Percentiles rank a stretch among this genome's conserved stretches.
Conservation (phyloP, 495 filamentous ascomycete species). For the Aspergillus affinis region DNA sequence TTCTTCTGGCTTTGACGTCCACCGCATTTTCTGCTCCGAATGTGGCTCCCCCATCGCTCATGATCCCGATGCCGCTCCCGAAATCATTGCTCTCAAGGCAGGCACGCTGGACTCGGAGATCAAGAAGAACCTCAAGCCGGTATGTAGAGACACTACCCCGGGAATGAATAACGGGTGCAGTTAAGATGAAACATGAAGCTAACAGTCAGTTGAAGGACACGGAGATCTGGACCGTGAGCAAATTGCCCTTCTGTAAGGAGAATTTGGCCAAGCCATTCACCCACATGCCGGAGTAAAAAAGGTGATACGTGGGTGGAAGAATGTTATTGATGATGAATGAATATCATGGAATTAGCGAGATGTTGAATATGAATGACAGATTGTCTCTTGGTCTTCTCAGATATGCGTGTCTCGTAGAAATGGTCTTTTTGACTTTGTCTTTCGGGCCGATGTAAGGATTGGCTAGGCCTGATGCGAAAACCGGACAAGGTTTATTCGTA, state of each 20-base stretch:
- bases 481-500: not conserved
- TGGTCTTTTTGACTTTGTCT: not conserved
- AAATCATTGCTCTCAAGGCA: constrained; percentile 69
- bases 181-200: not conserved
- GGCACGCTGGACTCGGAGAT: constrained; percentile 60
- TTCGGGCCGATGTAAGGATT: not conserved
- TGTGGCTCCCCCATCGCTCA: constrained; percentile 70
- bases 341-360: not conserved
- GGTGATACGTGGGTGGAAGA: constrained; percentile 6
- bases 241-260: constrained; percentile 69
- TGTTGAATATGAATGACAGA: not conserved
- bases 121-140: constrained; percentile 68
- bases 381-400: not conserved
- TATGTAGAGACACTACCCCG: constrained; percentile 22
- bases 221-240: constrained; percentile 68
- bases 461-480: not conserved
- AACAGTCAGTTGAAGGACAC: constrained; percentile 45
- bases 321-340: constrained; percentile 9
- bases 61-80: constrained; percentile 64
- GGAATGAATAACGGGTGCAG: not conserved
- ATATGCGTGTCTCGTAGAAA: too few species aligned
- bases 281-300: constrained; percentile 57
- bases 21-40: constrained; percentile 67
- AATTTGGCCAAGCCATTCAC: constrained; percentile 57
- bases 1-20: constrained; percentile 56